A percentile compares a stretch with the other conserved stretches of the same genome.
These are phyloP conservation scores for Penicillium roqueforti DNA, from an alignment of 495 filamentous ascomycete species.

Conservation along the genomic window DNA sequence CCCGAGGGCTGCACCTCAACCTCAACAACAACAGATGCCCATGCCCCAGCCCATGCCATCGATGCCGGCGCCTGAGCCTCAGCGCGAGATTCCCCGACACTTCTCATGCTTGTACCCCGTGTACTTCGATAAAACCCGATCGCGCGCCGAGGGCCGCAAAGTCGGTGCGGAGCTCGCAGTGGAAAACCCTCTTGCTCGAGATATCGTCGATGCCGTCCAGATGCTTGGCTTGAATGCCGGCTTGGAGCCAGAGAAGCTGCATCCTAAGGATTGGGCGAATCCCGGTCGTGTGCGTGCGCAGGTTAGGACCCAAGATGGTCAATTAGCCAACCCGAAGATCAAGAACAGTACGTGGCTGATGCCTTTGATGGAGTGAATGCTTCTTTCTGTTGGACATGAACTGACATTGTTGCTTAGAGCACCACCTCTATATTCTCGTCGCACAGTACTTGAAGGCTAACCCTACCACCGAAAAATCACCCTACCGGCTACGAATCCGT, in stretches of 20 bases:
- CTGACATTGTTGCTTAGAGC: constrained; percentile 47
- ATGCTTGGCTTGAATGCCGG: constrained; percentile 67
- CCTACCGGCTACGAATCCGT: constrained; percentile 61
- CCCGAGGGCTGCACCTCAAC: constrained; percentile 19
- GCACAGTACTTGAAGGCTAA: constrained; percentile 67
- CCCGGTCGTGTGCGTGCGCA: constrained; percentile 81
- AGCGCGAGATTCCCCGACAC: constrained; percentile 60
- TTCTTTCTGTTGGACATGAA: background rate
- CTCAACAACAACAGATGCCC: constrained; percentile 30
- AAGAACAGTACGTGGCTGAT: constrained; percentile 65
- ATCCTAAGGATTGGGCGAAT: constrained; percentile 97
- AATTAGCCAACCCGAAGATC: constrained; percentile 47
- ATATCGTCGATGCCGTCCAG: constrained; percentile 81
- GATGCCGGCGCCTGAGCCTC: constrained; percentile 26
- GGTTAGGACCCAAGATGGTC: constrained; percentile 57
- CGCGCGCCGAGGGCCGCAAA: constrained; percentile 72
- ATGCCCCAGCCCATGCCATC: constrained; percentile 31
- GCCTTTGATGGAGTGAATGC: background rate
- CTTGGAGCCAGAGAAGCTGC: constrained; percentile 85
- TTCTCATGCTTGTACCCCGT: constrained; percentile 90
- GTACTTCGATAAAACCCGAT: constrained; percentile 81
- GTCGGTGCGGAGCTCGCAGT: constrained; percentile 70
- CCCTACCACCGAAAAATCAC: constrained; percentile 67
- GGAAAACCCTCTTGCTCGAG: constrained; percentile 78
- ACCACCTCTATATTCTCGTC: constrained; percentile 78